A percentile compares a stretch with the other conserved stretches of the same genome.
Conservation (phyloP, 441 rosid species). For the Mallotus repandus region DNA sequence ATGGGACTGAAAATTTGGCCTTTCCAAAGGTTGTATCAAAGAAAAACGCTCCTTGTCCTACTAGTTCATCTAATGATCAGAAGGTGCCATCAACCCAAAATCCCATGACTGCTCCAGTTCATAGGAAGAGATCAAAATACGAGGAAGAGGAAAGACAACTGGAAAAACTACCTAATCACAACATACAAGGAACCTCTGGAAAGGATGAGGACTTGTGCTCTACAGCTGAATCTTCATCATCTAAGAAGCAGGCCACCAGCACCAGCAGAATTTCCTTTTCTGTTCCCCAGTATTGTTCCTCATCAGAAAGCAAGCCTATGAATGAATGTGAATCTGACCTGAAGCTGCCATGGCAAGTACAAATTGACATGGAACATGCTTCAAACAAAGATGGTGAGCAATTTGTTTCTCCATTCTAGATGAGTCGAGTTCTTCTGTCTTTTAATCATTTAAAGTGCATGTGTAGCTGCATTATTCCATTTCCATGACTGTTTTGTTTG, state of each 20-base stretch:
- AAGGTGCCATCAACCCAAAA: slow-evolving; percentile 55
- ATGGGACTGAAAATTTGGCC: slow-evolving; percentile 30
- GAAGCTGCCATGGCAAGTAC: slow-evolving; percentile 39
- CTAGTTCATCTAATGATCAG: slow-evolving; percentile 72
- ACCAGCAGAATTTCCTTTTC: slow-evolving; percentile 37
- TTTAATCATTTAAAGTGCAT: background rate
- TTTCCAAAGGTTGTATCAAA: slow-evolving; percentile 42
- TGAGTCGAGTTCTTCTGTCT: background rate
- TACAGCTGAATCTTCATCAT: slow-evolving; percentile 68
- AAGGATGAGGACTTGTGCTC: slow-evolving; percentile 55
- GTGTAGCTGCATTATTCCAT: background rate
- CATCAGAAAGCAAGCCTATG: slow-evolving; percentile 37
- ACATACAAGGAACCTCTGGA: slow-evolving; percentile 34
- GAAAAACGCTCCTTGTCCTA: slow-evolving; percentile 42
- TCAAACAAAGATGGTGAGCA: slow-evolving; percentile 42
- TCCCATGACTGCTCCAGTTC: slow-evolving; percentile 31
- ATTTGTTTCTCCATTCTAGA: background rate
- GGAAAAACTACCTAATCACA: slow-evolving; percentile 26
- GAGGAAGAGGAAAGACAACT: slow-evolving; percentile 32
- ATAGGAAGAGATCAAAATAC: slow-evolving; percentile 47
- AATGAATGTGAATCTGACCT: slow-evolving; percentile 47
- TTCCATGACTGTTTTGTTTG: background rate
- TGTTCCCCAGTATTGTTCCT: slow-evolving; percentile 52
- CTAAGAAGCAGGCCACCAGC: slow-evolving; percentile 44
- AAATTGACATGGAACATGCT: slow-evolving; percentile 35